Evolutionary conservation across 176 grass and related monocot genomes (phyloP), one percentile per base, ranked within the genome.

Genomic region (Bolboschoenus planiculmis): DNA sequence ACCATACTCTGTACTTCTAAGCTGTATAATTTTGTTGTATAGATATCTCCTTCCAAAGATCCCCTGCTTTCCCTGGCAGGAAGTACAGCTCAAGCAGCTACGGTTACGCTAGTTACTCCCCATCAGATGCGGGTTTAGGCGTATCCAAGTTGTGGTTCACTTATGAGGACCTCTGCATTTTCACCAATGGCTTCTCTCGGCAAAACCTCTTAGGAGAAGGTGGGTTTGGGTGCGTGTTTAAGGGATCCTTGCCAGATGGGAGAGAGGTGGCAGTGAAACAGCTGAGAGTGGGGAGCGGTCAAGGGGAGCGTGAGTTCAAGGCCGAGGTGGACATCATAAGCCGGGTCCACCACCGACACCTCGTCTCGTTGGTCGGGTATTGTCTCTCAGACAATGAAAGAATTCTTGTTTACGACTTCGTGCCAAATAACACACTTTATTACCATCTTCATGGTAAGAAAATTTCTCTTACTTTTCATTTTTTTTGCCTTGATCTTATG

Each of bases 401-500:
- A 54, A 36, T 88, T 21, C 87, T 88, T 4, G 83, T 88, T 43
- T 88, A 88, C 31, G 76, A 88, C 20, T 88, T 79, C 43, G 87
- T 88, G 34, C 82, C 81, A 0, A 88, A 88, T 44, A 43, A 72
- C 40, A 88, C 87, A 57, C 82, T 88, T 46, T 84, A 88, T 84
- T 62, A 88, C 78, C 87, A 88, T 81, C 87, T 88, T 75, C 87
- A 88, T 37, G 82, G 87, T 88, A 46, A 80, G 87, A 61, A 44
- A 26, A 6, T 78, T 44, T 82, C 50, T 82, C 60, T 33, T 82
- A 3, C 72, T 18, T 76, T 82, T 63, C 26, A 10, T 82, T 29
- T 8, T 80, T 65, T 27, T 66, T 47, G 4, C 39, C 42, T 48
- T 26, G 14, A 27, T 23, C 43, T 81, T 56, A 43, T 81, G 30